These are phyloP conservation scores for Euphorbia corollata DNA, from an alignment of 441 rosid genomes.

Conservation along the genomic window DNA sequence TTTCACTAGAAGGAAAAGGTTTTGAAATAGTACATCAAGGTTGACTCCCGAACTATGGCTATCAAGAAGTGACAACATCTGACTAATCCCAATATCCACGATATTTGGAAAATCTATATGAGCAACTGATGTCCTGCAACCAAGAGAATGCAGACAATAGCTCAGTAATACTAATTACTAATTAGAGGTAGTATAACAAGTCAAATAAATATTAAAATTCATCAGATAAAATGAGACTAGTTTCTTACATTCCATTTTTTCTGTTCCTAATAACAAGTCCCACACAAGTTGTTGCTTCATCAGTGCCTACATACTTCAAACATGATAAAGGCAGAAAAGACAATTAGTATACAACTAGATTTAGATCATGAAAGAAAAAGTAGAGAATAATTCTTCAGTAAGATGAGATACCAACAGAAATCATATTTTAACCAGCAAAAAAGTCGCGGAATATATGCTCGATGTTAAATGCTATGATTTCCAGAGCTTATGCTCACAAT, in stretches of 20 bases:
- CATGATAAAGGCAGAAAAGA: not conserved
- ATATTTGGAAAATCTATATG: slow-evolving; percentile 60
- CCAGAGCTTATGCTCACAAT: not conserved
- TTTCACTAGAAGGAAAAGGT: not conserved
- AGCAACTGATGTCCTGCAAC: slow-evolving; percentile 70
- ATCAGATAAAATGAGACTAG: not conserved
- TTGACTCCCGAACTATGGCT: slow-evolving; percentile 30
- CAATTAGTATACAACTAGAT: not conserved
- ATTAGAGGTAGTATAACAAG: not conserved
- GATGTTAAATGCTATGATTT: not conserved
- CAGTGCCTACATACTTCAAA: slow-evolving; percentile 44
- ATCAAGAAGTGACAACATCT: slow-evolving; percentile 53
- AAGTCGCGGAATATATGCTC: not conserved
- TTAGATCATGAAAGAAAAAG: not conserved
- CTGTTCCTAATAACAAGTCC: slow-evolving; percentile 66
- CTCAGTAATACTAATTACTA: not conserved
- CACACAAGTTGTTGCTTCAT: slow-evolving; percentile 85
- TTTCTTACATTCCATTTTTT: slow-evolving; percentile 55
- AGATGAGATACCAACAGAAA: not conserved
- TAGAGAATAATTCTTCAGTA: not conserved
- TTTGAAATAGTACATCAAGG: slow-evolving; percentile 50
- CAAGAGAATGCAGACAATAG: slow-evolving; percentile 17
- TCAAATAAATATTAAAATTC: not conserved
- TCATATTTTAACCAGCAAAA: not conserved
- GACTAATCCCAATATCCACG: slow-evolving; percentile 59